Conservation (phyloP, 2,329 filamentous ascomycete species). For the Phialophora expanda region DNA sequence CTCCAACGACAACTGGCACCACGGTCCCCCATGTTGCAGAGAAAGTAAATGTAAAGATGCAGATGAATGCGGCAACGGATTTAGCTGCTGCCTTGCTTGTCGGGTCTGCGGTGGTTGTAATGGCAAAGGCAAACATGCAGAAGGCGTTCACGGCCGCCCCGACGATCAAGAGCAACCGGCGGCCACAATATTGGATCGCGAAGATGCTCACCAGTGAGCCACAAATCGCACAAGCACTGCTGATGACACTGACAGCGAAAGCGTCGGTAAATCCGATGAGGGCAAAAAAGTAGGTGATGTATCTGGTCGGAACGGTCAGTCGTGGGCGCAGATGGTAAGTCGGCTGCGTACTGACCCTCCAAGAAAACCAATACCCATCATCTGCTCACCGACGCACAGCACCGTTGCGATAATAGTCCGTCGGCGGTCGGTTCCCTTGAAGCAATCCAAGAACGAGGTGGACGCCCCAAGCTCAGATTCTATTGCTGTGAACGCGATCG, state of each 20-base stretch:
- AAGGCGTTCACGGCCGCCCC: background rate
- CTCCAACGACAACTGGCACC: background rate
- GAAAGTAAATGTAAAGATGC: background rate
- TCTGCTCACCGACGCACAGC: constrained; percentile 1
- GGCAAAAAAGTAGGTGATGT: constrained; percentile 6
- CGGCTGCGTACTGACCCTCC: background rate
- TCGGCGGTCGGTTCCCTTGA: constrained; percentile 42
- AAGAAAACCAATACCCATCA: background rate
- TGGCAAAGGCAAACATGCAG: background rate
- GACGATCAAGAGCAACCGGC: background rate
- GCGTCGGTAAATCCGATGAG: constrained; percentile 1
- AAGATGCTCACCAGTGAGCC: background rate
- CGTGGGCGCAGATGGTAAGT: background rate
- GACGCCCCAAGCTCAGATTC: background rate
- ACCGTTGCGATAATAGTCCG: constrained; percentile 47
- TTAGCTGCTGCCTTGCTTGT: background rate
- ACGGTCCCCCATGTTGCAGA: background rate
- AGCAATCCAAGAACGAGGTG: constrained; percentile 41
- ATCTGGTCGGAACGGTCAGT: background rate
- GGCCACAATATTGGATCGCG: background rate
- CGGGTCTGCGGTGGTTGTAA: background rate
- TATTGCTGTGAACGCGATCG: background rate
- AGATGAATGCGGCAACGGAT: background rate
- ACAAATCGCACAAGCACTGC: background rate
- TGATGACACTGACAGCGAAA: constrained; percentile 4